Evolutionary conservation across 768 basidiomycete species (phyloP).

Genomic region (Termitomyces bulborhizus): DNA sequence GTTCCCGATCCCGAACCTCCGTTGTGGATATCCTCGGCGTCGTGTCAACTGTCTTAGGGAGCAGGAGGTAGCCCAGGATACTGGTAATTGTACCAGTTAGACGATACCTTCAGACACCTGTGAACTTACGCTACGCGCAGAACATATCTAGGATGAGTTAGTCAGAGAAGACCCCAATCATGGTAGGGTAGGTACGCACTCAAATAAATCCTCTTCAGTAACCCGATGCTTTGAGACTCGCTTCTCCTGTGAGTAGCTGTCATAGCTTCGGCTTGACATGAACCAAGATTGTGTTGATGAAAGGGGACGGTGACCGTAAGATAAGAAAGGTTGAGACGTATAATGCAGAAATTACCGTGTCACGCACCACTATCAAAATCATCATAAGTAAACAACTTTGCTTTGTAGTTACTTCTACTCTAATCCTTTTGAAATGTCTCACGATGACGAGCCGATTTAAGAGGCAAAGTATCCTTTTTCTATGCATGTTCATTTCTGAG

Average conservation of each 20-base stretch:
- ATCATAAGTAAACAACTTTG: conserved; percentile 7
- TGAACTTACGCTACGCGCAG: conserved; percentile 74
- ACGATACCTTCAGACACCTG: background rate
- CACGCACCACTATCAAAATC: conserved; percentile 1
- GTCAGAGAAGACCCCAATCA: conserved; percentile 6
- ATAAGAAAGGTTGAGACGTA: conserved; percentile 1
- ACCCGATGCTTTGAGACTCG: conserved; percentile 61
- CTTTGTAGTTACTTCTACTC: background rate
- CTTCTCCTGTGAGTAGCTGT: conserved; percentile 63
- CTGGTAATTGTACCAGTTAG: conserved; percentile 30
- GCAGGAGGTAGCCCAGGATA: conserved; percentile 64
- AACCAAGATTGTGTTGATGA: conserved; percentile 13
- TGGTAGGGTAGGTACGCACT: conserved; percentile 36
- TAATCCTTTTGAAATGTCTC: background rate
- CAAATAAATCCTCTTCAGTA: conserved; percentile 81
- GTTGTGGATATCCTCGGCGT: conserved; percentile 20
- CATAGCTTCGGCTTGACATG: conserved; percentile 76
- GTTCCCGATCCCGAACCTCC: conserved; percentile 54
- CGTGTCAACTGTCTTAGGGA: conserved; percentile 45
- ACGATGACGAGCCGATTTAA: background rate
- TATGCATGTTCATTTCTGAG: background rate
- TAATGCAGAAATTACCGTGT: background rate
- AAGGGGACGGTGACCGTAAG: background rate
- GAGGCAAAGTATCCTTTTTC: background rate
- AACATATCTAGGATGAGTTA: conserved; percentile 50